Evolutionary conservation across 2,329 filamentous ascomycete species (phyloP).

Genomic region (Curvularia lunata): DNA sequence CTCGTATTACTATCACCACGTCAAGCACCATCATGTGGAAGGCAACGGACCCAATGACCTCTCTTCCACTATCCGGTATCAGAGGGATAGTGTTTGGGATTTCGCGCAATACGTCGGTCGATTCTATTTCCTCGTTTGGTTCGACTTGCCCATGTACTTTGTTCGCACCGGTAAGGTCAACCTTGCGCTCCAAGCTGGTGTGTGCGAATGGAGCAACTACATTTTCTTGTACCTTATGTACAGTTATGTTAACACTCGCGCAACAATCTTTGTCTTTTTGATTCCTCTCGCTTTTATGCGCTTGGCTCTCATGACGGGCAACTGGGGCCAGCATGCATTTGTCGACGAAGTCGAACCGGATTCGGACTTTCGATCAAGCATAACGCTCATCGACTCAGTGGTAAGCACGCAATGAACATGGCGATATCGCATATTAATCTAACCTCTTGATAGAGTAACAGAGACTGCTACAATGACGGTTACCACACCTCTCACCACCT

Average conservation of each 20-base stretch:
- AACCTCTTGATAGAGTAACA: conserved; percentile 67
- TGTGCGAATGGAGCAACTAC: conserved; percentile 65
- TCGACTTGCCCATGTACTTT: conserved; percentile 78
- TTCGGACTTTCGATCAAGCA: conserved; percentile 79
- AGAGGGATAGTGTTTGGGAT: conserved; percentile 70
- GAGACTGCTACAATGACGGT: conserved; percentile 82
- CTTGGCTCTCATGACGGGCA: conserved; percentile 78
- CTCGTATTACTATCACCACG: conserved; percentile 83
- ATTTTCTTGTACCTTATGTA: conserved; percentile 59
- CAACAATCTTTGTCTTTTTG: conserved; percentile 69
- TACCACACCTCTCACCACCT: conserved; percentile 84
- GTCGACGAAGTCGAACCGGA: conserved; percentile 77
- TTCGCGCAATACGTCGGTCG: conserved; percentile 76
- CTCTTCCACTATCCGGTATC: conserved; percentile 76
- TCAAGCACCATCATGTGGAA: conserved; percentile 85
- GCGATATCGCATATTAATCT: not conserved
- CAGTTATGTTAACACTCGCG: conserved; percentile 55
- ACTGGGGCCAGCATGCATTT: conserved; percentile 85
- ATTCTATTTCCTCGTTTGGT: conserved; percentile 76
- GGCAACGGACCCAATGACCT: conserved; percentile 79
- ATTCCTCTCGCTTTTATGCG: conserved; percentile 71
- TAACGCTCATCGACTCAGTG: conserved; percentile 78
- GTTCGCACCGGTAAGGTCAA: conserved; percentile 63
- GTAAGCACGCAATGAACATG: conserved; percentile 57
- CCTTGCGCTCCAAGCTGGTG: conserved; percentile 62